Evolutionary conservation across 2,329 filamentous ascomycete genomes (phyloP).

Genomic region (Saccharata proteae): DNA sequence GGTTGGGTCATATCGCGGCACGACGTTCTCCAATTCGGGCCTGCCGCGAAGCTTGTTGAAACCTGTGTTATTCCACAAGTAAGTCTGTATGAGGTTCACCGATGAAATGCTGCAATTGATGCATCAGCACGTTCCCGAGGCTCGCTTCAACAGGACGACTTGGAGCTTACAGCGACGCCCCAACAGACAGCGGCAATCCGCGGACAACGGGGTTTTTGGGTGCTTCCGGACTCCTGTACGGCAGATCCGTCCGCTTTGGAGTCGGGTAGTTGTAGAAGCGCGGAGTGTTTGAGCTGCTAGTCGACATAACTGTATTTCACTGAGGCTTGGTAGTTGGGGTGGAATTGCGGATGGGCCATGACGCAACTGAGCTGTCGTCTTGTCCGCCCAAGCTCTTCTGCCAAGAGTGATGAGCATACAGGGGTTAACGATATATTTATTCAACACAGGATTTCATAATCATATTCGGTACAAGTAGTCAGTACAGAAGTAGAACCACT

Average conservation of each 20-base stretch:
- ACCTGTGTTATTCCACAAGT: slow-evolving; percentile 61
- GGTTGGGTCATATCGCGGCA: slow-evolving; percentile 44
- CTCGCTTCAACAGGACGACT: slow-evolving; percentile 1
- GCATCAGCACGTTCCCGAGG: not conserved
- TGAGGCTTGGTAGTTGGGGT: too few relatives aligned
- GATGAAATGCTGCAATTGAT: slow-evolving; percentile 50
- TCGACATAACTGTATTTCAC: too few relatives aligned
- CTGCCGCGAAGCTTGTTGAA: slow-evolving; percentile 47
- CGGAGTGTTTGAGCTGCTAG: not conserved
- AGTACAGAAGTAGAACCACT: too few relatives aligned
- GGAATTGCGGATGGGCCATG: too few relatives aligned
- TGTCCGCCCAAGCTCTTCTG: too few relatives aligned
- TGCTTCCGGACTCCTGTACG: slow-evolving; percentile 22
- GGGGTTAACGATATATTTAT: too few relatives aligned
- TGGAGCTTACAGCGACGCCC: slow-evolving; percentile 45
- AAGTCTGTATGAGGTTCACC: slow-evolving; percentile 47
- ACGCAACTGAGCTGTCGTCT: too few relatives aligned
- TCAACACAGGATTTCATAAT: too few relatives aligned
- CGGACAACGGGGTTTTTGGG: slow-evolving; percentile 56
- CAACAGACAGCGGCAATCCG: slow-evolving; percentile 51
- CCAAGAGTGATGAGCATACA: too few relatives aligned
- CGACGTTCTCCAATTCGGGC: slow-evolving; percentile 41
- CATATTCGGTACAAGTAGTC: too few relatives aligned
- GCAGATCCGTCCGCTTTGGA: slow-evolving; percentile 18
- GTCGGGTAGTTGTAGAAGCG: slow-evolving; percentile 22